Conservation (phyloP, 352 stramenopile genomes). For the Albugo laibachii region DNA sequence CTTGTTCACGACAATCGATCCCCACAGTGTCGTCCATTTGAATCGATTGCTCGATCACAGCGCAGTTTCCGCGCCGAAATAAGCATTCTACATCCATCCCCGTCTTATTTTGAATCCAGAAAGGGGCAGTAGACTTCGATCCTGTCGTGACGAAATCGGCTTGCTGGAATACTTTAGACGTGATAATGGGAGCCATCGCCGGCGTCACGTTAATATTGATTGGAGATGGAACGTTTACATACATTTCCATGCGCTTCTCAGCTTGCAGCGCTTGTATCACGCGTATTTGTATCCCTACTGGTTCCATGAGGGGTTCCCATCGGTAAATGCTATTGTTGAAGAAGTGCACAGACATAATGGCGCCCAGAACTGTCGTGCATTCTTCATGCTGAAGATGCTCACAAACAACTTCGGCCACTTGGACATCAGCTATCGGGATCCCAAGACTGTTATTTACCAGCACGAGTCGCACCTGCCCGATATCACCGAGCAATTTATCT, state of each 20-base stretch:
- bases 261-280: slow-evolving; percentile 45
- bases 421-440: slow-evolving; percentile 73
- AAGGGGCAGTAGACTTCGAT: slow-evolving; percentile 72
- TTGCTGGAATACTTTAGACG: slow-evolving; percentile 53
- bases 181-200: slow-evolving; percentile 69
- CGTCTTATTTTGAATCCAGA: slow-evolving; percentile 79
- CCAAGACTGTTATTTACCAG: slow-evolving; percentile 78
- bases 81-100: slow-evolving; percentile 70
- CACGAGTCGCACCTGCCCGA: slow-evolving; percentile 65
- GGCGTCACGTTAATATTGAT: slow-evolving; percentile 79
- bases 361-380: slow-evolving; percentile 55
- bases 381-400: slow-evolving; percentile 76
- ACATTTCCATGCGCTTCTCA: slow-evolving; percentile 55
- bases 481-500: slow-evolving; percentile 69
- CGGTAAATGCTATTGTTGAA: slow-evolving; percentile 85
- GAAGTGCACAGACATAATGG: slow-evolving; percentile 68
- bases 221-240: slow-evolving; percentile 63
- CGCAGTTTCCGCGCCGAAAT: slow-evolving; percentile 60
- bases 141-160: slow-evolving; percentile 73
- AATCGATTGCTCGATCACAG: slow-evolving; percentile 59
- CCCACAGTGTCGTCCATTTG: slow-evolving; percentile 42
- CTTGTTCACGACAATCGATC: slow-evolving; percentile 70
- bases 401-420: slow-evolving; percentile 73
- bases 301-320: slow-evolving; percentile 73
- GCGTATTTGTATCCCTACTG: slow-evolving; percentile 59